Evolutionary conservation across 306 rosid genomes (phyloP), one percentile per base, ranked within the genome.

Genomic region (Quercus cerris): DNA sequence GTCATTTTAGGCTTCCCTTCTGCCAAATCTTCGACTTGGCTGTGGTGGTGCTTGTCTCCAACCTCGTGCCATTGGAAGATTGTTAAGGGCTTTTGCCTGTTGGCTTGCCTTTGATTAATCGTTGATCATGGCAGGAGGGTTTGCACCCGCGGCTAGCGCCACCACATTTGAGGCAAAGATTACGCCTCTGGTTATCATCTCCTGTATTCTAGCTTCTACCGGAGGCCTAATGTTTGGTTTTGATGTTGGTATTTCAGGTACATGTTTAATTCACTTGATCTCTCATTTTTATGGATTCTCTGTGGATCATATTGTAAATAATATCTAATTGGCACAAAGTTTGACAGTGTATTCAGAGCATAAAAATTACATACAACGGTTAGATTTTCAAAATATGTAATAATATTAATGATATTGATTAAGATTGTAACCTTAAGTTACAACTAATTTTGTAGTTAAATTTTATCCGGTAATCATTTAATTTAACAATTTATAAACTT

Each of bases 161-260:
- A 46, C 27, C 19, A 89, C 82, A 11, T 89, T 87, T 30, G 98
- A 94, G 80, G 97, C 98, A 14, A 94, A 89, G 89, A 85, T 92
- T 81, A 92, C 98, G 8, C 97, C 94, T 17, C 84, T 91, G 35
- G 94, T 94, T 77, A 76, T 94, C 27, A 84, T 93, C 67, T 94
- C 94, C 14, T 93, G 95, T 73, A 74, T 92, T 2, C 86, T 92
- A 93, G 98, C 97, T 0, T 92, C 98, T 55, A 94, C 97, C n/a
- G 98, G 94, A 17, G 98, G 98, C 20, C 98, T 92, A 76, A 92
- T 92, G 93, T 94, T 94, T 55, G 98, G 98, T 22, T 92, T 90
- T 75, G 93, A 90, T 27, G 75, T 94, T 2, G 98, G 98, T 15
- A 85, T 94, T 89, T 94, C 98, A 51, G 97, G 98, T 93, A 70